These are phyloP conservation scores for Hortiboletus flavorubellus DNA, from an alignment of 768 basidiomycete genomes.

Conservation along the genomic window DNA sequence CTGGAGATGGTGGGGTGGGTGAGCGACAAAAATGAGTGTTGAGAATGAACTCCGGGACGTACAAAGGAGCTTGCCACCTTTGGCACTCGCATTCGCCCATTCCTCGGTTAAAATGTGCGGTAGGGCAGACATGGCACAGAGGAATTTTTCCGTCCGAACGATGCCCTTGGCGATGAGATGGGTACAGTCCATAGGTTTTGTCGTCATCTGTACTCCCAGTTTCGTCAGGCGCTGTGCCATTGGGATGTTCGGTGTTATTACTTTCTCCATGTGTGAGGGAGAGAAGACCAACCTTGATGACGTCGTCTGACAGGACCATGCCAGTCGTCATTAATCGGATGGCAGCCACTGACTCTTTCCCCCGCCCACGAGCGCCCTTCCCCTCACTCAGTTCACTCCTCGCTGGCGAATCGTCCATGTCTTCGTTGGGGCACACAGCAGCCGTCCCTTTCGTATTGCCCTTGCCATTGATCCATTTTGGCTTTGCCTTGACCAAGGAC, in stretches of 20 bases:
- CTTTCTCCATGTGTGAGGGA: background rate
- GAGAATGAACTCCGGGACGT: slow-evolving; percentile 25
- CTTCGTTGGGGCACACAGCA: slow-evolving; percentile 4
- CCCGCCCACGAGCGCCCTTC: slow-evolving; percentile 9
- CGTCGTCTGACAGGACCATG: slow-evolving; percentile 52
- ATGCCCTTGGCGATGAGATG: slow-evolving; percentile 70
- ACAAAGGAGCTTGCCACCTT: slow-evolving; percentile 61
- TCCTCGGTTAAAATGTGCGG: slow-evolving; percentile 60
- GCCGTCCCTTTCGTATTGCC: slow-evolving; percentile 1
- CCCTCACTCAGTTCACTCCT: slow-evolving; percentile 9
- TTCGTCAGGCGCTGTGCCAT: slow-evolving; percentile 50
- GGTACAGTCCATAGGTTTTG: slow-evolving; percentile 65
- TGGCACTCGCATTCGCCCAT: slow-evolving; percentile 66
- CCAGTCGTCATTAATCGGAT: slow-evolving; percentile 69
- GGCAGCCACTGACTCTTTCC: background rate
- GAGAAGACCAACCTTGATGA: slow-evolving; percentile 48
- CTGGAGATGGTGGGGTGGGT: slow-evolving; percentile 35
- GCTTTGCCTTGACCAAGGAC: slow-evolving; percentile 10
- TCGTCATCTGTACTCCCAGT: slow-evolving; percentile 64
- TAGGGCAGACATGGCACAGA: slow-evolving; percentile 65
- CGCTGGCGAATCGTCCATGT: background rate
- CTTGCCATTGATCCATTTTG: slow-evolving; percentile 1
- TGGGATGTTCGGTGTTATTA: background rate
- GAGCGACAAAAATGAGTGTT: background rate
- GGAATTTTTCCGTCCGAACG: slow-evolving; percentile 84